A percentile compares a stretch with the other conserved stretches of the same genome.
phyloP scores from a whole-genome alignment of 768 basidiomycete species.

The Tulasnella sp. region DNA sequence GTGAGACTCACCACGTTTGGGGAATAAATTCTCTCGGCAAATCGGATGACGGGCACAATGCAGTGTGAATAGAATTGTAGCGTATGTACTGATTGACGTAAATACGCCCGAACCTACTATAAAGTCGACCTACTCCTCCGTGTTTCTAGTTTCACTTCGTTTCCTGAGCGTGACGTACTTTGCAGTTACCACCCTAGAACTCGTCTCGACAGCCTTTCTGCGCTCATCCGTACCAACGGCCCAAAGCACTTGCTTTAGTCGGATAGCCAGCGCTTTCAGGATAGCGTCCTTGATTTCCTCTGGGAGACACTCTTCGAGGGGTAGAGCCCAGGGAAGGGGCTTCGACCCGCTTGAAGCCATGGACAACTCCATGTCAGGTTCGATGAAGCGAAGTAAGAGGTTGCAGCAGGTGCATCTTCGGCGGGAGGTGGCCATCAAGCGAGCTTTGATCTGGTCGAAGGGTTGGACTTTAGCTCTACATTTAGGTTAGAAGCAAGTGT shows the following conservation, averaged over 20 bases:
- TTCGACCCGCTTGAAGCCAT: neutral
- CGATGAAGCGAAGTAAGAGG: neutral
- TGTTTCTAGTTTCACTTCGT: neutral
- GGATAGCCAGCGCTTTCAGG: neutral
- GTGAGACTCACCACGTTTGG: neutral
- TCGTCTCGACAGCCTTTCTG: neutral
- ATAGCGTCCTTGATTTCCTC: neutral
- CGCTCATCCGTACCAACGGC: neutral
- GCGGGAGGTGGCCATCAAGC: neutral
- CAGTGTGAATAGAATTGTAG: too few species aligned
- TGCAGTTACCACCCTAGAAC: neutral
- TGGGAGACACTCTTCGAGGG: neutral
- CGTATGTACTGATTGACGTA: too few species aligned
- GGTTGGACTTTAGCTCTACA: too few species aligned
- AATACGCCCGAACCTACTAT: neutral
- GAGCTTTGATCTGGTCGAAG: neutral
- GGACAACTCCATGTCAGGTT: neutral
- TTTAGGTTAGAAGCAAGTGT: neutral
- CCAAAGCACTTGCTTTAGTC: neutral
- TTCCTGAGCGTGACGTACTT: neutral
- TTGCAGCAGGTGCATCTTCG: neutral
- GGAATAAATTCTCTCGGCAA: too few species aligned
- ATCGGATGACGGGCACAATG: too few species aligned
- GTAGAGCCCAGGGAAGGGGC: neutral
- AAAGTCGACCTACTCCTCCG: neutral